phyloP scores from a whole-genome alignment of 2,329 filamentous ascomycete genomes.

The Aspergillus pseudoterreus region DNA sequence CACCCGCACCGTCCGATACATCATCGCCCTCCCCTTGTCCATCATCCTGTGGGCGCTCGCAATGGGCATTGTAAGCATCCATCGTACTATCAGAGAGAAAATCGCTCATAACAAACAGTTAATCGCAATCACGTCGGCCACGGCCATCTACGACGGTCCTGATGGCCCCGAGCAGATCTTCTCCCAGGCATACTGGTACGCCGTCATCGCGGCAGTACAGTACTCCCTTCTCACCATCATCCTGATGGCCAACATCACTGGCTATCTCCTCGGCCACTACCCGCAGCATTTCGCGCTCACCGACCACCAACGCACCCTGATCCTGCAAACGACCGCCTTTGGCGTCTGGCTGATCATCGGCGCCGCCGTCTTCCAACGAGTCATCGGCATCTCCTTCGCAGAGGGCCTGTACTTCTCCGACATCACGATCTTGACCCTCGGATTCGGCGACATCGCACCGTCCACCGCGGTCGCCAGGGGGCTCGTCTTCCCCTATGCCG shows the following conservation, averaged over 20 bases:
- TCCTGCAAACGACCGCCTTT: conserved; percentile 84
- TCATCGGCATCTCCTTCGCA: conserved; percentile 72
- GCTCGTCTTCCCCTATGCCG: conserved; percentile 76
- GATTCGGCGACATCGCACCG: conserved; percentile 61
- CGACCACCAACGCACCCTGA: conserved; percentile 77
- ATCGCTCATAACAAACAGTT: conserved; percentile 40
- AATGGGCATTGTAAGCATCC: conserved; percentile 51
- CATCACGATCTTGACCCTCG: conserved; percentile 61
- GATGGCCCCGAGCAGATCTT: conserved; percentile 51
- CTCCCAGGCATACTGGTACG: conserved; percentile 86
- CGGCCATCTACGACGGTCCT: conserved; percentile 58
- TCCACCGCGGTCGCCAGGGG: conserved; percentile 58
- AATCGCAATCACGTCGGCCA: conserved; percentile 63
- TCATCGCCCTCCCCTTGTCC: conserved; percentile 75
- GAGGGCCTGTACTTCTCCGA: conserved; percentile 79
- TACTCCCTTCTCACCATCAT: conserved; percentile 77
- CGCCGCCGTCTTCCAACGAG: conserved; percentile 66
- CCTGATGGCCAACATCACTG: conserved; percentile 74
- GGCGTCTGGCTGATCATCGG: conserved; percentile 77
- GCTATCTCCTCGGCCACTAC: conserved; percentile 72
- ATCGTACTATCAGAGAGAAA: not conserved
- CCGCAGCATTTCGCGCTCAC: conserved; percentile 74
- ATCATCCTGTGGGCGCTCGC: conserved; percentile 74
- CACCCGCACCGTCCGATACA: conserved; percentile 73
- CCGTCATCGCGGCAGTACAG: conserved; percentile 70